Base-by-base conservation (phyloP, 768 basidiomycete species). In the Nevesoporus exiguus region DNA sequence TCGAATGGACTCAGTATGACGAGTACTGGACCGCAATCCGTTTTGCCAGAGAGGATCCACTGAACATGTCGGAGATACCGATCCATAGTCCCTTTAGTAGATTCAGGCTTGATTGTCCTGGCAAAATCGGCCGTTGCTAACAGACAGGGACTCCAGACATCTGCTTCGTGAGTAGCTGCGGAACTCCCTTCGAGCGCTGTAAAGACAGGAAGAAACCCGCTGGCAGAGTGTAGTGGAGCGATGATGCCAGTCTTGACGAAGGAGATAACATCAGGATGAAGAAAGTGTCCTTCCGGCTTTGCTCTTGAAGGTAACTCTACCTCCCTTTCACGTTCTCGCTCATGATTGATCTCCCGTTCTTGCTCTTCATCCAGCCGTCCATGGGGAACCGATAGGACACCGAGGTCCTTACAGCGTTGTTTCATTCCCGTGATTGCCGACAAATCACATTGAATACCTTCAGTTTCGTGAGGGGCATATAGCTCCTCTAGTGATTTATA, bases 1-100 rank as follows among this genome's bases (percentile, higher is more conserved):
- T 79, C 36, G 6, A 39, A 39, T 9, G 48, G 37, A 25, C 48
- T 49, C 15, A 49, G 25, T 3, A 49, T 3, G 24, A 80, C 65
- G 22, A 76, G 61, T 3, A 47, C 42, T 3, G 27, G 50, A 14
- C 44, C 9, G 9, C 9, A 15, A 17, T 44, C 40, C 14, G 5
- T 10, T 24, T 31, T 19, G 19, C 39, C 2, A 9, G 61, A 61
- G 9, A 67, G 43, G 15, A 67, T 34, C 63, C 61, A 66, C 24
- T 51, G 50, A 41, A 67, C 60, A 2, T 63, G 66, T 17, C 64
- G 61, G 10, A 63, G 31, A 11, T 33, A 33, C 33, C 13, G 33
- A 33, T 33, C 33, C 33, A 33, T 33, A 5, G 33, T 14, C 14
- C 59, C 41, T 7, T 8, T 33, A 33, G 27, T n/a, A 7, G 53